Evolutionary conservation across 371 early-diverging fungal genomes (phyloP), one percentile per base, ranked within the genome.

Genomic region (Rhizomucor pusillus): DNA sequence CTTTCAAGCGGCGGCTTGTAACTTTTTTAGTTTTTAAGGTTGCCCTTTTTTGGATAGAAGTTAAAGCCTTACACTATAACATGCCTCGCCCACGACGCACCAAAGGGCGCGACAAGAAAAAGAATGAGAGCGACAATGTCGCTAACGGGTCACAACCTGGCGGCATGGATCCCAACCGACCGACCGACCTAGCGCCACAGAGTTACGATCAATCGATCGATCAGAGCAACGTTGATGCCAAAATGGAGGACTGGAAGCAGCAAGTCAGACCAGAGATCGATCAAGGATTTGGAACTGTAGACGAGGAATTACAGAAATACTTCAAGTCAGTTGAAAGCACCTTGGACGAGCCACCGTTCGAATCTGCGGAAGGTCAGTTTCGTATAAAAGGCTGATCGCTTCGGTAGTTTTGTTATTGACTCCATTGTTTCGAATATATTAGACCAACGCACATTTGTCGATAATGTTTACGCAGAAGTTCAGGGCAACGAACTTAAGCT

Each of bases 381-480:
- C 4, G 5, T 19, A 14, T 35, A 55, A 56, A 44, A 45, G 40
- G 36, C n/a, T 34, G 7, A 49, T 33, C 19, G n/a, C 35, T 24
- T 33, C 6, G 36, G 16, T 35, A n/a, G 23, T 29, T 16, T 0
- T 36, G 14, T 35, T 14, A 25, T 20, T 56, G 47, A 47, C 45
- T 12, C 18, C 11, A 35, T 19, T 47, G 7, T 36, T 11, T 51
- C 12, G 6, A 11, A 16, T 34, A 12, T 52, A 51, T 16, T 63
- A 84, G 90, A 90, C 48, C 84, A 79, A 47, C 73, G 84, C 16
- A 62, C 88, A 20, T 87, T 94, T 64, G 73, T 94, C 49, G 75
- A 80, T 41, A 91, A 89, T 66, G 88, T 90, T 2, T 93, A 85
- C 54, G 65, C 62, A 16, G 93, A 92, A 71, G 79, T 92, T 12